Evolutionary conservation across 2,329 filamentous ascomycete species (phyloP).

Genomic region (Zasmidium angulare): DNA sequence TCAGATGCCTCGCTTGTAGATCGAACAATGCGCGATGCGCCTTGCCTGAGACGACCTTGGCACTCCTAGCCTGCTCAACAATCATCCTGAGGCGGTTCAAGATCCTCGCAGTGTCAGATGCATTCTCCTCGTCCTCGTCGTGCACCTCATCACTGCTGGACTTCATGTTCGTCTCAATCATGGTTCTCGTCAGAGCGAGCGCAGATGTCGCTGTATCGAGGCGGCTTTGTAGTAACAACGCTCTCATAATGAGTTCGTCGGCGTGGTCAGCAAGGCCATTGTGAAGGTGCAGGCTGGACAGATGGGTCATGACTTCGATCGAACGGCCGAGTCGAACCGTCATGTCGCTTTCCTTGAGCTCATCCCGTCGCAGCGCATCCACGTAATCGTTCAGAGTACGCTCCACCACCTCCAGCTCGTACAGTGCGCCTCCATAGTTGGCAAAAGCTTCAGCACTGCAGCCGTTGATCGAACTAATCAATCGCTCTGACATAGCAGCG

Average conservation of each 20-base stretch:
- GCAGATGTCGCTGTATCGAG: slow-evolving; percentile 74
- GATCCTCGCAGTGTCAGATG: slow-evolving; percentile 56
- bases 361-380: slow-evolving; percentile 77
- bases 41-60: slow-evolving; percentile 81
- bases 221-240: slow-evolving; percentile 73
- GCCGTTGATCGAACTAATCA: slow-evolving; percentile 74
- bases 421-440: slow-evolving; percentile 74
- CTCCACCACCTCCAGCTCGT: slow-evolving; percentile 90
- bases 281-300: slow-evolving; percentile 76
- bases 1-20: slow-evolving; percentile 71
- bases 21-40: slow-evolving; percentile 75
- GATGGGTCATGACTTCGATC: slow-evolving; percentile 81
- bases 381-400: slow-evolving; percentile 85
- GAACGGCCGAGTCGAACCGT: slow-evolving; percentile 76
- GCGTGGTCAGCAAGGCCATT: slow-evolving; percentile 70
- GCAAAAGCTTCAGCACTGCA: slow-evolving; percentile 78
- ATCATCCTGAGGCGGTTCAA: slow-evolving; percentile 69
- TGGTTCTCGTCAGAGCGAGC: slow-evolving; percentile 61
- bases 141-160: slow-evolving; percentile 45
- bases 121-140: slow-evolving; percentile 62
- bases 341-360: slow-evolving; percentile 81
- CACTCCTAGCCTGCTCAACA: slow-evolving; percentile 72
- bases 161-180: slow-evolving; percentile 67
- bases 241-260: slow-evolving; percentile 75
- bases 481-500: slow-evolving; percentile 76